phyloP scores from a whole-genome alignment of 2,329 filamentous ascomycete species.

The Trichoderma afroharzianum region DNA sequence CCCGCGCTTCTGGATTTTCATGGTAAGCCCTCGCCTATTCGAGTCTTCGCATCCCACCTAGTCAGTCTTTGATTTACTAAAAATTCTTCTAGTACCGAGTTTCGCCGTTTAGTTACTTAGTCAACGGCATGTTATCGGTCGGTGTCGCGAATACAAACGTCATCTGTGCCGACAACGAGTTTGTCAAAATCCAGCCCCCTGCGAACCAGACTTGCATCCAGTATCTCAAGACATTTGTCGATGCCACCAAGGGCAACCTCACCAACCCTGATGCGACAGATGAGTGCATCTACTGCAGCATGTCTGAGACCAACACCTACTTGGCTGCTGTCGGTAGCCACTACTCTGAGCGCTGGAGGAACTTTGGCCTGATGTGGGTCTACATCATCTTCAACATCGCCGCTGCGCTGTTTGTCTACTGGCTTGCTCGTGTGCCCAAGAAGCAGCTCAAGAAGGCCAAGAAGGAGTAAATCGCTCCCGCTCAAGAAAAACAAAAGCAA shows the following conservation, averaged over 20 bases:
- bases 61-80: background rate
- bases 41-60: background rate
- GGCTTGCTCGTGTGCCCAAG: constrained; percentile 49
- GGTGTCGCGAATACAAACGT: constrained; percentile 66
- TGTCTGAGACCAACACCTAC: constrained; percentile 51
- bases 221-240: constrained; percentile 55
- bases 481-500: background rate
- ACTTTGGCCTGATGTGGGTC: constrained; percentile 61
- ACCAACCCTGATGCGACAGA: constrained; percentile 43
- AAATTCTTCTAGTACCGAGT: constrained; percentile 54
- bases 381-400: constrained; percentile 58
- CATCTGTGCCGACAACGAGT: constrained; percentile 66
- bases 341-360: constrained; percentile 62
- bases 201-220: constrained; percentile 53
- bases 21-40: constrained; percentile 36
- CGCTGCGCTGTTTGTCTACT: constrained; percentile 55
- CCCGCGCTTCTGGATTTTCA: constrained; percentile 77
- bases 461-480: constrained; percentile 21
- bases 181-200: constrained; percentile 62
- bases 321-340: constrained; percentile 45
- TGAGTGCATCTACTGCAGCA: constrained; percentile 54
- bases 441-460: constrained; percentile 35
- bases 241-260: constrained; percentile 50
- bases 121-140: constrained; percentile 66
- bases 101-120: constrained; percentile 79